phyloP scores from a whole-genome alignment of 257 asterid species.

The Fraxinus anomala region DNA sequence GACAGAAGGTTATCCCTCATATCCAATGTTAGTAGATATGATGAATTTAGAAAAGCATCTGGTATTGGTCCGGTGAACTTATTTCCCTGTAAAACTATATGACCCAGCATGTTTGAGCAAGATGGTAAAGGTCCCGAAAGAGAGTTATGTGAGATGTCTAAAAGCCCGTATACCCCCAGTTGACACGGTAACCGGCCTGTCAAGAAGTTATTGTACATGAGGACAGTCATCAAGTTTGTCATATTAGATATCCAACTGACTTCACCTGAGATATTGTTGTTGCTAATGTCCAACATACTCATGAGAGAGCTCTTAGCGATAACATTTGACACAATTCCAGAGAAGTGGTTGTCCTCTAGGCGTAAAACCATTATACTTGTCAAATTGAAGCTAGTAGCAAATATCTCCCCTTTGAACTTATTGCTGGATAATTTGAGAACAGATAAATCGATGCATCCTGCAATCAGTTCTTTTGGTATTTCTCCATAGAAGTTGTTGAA shows the following conservation, averaged over 20 bases:
- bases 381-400: neutral
- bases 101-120: neutral
- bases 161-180: neutral
- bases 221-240: neutral
- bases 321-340: neutral
- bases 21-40: slow-evolving; percentile 2
- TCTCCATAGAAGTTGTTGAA: slow-evolving; percentile 14
- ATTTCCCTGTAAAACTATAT: slow-evolving; percentile 11
- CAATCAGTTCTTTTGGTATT: neutral
- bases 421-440: neutral
- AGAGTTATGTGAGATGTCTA: neutral
- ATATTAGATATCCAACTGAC: neutral
- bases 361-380: neutral
- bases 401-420: neutral
- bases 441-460: neutral
- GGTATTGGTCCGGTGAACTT: slow-evolving; percentile 22
- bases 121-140: slow-evolving; percentile 19
- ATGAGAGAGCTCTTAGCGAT: neutral
- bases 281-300: neutral
- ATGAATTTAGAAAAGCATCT: neutral
- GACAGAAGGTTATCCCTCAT: slow-evolving; percentile 18
- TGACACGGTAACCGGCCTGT: neutral
- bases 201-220: neutral
- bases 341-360: neutral
- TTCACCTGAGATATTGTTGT: neutral